Percentiles rank a stretch among this genome's conserved stretches.
Conservation (phyloP, 345 rosid species). For the Aethionema arabicum region DNA sequence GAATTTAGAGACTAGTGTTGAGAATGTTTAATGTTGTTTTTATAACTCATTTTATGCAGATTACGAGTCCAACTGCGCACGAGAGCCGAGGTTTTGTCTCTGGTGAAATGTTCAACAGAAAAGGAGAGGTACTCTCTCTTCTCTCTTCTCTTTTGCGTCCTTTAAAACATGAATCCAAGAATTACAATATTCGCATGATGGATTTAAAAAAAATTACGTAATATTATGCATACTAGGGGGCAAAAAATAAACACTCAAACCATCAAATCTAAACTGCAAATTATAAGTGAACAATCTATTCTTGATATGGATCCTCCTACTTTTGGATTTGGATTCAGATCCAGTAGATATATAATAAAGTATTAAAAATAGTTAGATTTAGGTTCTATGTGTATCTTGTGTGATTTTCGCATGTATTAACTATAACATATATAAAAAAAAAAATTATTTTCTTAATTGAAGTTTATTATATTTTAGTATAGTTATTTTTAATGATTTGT, state of each 20-base stretch:
- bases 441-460: too few species aligned
- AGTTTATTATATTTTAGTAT: too few species aligned
- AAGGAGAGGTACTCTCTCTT: constrained; percentile 65
- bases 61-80: constrained; percentile 58
- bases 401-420: too few species aligned
- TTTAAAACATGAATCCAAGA: not conserved
- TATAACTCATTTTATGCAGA: constrained; percentile 40
- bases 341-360: too few species aligned
- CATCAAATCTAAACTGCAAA: not conserved
- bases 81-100: constrained; percentile 69
- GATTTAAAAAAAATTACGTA: not conserved
- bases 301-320: too few species aligned
- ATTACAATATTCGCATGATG: not conserved
- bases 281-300: too few species aligned
- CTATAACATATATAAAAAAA: too few species aligned
- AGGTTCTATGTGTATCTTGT: too few species aligned
- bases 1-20: not conserved
- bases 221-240: too few species aligned
- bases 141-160: not conserved
- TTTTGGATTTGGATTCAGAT: too few species aligned
- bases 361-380: too few species aligned
- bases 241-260: not conserved
- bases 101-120: constrained; percentile 72
- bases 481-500: too few species aligned
- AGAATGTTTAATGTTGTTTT: constrained; percentile 7